Percentiles rank a stretch among this genome's conserved stretches.
These are phyloP conservation scores for Prillingera fragicola DNA, from an alignment of 1,284 basidiomycete genomes.

Conservation along the genomic window DNA sequence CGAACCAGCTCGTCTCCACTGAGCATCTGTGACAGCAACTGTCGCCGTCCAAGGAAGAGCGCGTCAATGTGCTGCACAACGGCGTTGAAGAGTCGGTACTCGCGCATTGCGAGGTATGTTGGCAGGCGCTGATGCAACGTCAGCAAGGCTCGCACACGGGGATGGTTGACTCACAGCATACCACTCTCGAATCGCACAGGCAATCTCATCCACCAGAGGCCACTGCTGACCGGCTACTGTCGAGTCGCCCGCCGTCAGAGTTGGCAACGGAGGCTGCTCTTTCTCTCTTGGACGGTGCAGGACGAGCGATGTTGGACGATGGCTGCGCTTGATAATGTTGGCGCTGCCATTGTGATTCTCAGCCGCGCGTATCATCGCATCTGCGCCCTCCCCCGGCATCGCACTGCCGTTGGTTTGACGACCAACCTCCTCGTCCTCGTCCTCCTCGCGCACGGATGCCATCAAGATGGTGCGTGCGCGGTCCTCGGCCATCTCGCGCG, in stretches of 20 bases:
- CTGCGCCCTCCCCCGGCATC: neutral
- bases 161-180: slow-evolving; percentile 56
- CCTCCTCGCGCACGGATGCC: slow-evolving; percentile 66
- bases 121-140: slow-evolving; percentile 57
- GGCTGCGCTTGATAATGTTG: slow-evolving; percentile 10
- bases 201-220: slow-evolving; percentile 94
- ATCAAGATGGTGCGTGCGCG: slow-evolving; percentile 44
- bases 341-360: too few relatives aligned
- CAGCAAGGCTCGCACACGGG: slow-evolving; percentile 4
- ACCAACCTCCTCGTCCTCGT: slow-evolving; percentile 55
- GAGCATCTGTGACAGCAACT: slow-evolving; percentile 81
- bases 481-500: slow-evolving; percentile 27
- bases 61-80: slow-evolving; percentile 88
- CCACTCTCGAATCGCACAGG: slow-evolving; percentile 93
- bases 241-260: slow-evolving; percentile 85
- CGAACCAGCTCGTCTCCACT: slow-evolving; percentile 79
- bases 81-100: slow-evolving; percentile 82
- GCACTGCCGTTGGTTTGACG: slow-evolving; percentile 1
- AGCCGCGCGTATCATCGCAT: too few relatives aligned
- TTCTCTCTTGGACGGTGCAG: slow-evolving; percentile 48
- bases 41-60: slow-evolving; percentile 79
- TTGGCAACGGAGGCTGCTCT: slow-evolving; percentile 83
- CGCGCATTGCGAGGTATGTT: slow-evolving; percentile 76
- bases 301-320: slow-evolving; percentile 35
- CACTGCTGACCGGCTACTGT: slow-evolving; percentile 73